Percentiles rank a stretch among this genome's conserved stretches.
Evolutionary conservation across 768 basidiomycete genomes (phyloP).

Genomic region (Suillus sp.): DNA sequence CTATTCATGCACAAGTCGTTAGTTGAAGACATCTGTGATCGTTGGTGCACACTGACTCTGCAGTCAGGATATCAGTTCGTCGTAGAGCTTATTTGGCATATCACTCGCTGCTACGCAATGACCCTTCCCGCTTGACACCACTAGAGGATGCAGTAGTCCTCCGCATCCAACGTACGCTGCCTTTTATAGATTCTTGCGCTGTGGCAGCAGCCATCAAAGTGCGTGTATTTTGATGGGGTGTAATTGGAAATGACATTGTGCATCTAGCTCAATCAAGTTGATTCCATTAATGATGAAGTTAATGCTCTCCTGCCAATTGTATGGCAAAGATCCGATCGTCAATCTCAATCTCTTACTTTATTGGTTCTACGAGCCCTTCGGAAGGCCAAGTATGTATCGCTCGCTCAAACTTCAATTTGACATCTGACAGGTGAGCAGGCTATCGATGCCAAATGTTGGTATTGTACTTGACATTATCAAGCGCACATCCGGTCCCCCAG

Average conservation of each 20-base stretch:
- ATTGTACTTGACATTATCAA: constrained; percentile 31
- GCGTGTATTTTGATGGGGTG: constrained; percentile 10
- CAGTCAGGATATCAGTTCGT: constrained; percentile 55
- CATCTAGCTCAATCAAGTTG: not conserved
- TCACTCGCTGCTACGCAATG: constrained; percentile 49
- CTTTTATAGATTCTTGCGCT: constrained; percentile 15
- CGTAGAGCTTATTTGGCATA: constrained; percentile 64
- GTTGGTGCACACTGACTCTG: constrained; percentile 13
- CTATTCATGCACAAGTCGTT: constrained; percentile 77
- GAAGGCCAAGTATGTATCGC: constrained; percentile 12
- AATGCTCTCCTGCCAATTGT: constrained; percentile 5
- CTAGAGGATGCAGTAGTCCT: constrained; percentile 32
- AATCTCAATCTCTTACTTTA: not conserved
- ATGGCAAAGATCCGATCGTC: constrained; percentile 3
- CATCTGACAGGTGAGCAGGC: not conserved
- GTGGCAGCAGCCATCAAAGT: constrained; percentile 27
- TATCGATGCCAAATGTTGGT: constrained; percentile 15
- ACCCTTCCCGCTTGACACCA: constrained; percentile 47
- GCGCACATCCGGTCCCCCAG: constrained; percentile 23
- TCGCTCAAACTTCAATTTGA: not conserved
- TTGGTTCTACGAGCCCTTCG: constrained; percentile 28
- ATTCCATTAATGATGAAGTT: constrained; percentile 6
- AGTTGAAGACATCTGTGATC: constrained; percentile 44
- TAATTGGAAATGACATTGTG: not conserved
- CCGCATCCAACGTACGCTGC: constrained; percentile 16